Conservation (phyloP, 495 filamentous ascomycete species). For the Aspergillus asperescens region DNA sequence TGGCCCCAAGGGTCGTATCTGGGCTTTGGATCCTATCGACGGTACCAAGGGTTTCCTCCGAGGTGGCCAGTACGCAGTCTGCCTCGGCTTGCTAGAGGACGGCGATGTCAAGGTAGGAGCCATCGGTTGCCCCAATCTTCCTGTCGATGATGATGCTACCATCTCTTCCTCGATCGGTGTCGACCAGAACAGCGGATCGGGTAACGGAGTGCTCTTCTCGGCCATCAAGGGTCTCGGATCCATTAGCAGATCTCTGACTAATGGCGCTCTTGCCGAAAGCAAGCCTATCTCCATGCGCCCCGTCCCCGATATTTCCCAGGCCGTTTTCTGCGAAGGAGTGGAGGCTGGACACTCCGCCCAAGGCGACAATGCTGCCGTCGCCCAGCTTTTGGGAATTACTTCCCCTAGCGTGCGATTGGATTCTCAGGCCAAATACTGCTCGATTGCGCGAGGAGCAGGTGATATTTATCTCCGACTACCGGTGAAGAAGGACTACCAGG, state of each 20-base stretch:
- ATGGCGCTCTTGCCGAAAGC: conserved; percentile 51
- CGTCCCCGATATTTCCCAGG: conserved; percentile 65
- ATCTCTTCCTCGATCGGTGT: conserved; percentile 61
- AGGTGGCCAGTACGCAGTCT: conserved; percentile 97
- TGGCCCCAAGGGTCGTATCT: conserved; percentile 77
- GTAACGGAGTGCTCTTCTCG: conserved; percentile 78
- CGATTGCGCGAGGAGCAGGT: conserved; percentile 89
- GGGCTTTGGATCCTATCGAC: conserved; percentile 96
- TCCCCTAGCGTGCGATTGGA: conserved; percentile 85
- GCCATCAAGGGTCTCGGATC: conserved; percentile 74
- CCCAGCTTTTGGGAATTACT: conserved; percentile 76
- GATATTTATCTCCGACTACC: conserved; percentile 92
- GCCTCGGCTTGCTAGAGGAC: conserved; percentile 83
- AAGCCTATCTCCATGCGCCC: conserved; percentile 71
- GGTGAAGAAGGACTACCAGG: conserved; percentile 76
- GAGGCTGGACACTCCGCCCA: conserved; percentile 88
- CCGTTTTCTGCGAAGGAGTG: conserved; percentile 92
- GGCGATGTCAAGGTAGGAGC: conserved; percentile 94
- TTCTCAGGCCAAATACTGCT: conserved; percentile 96
- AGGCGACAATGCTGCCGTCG: conserved; percentile 78
- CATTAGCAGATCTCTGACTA: conserved; percentile 62
- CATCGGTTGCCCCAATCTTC: conserved; percentile 90
- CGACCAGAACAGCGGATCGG: conserved; percentile 59
- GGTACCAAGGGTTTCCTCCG: conserved; percentile 95
- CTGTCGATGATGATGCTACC: conserved; percentile 67